Percentiles rank a stretch among this genome's conserved stretches.
phyloP scores from a whole-genome alignment of 306 rosid genomes.

The Inga oerstediana region DNA sequence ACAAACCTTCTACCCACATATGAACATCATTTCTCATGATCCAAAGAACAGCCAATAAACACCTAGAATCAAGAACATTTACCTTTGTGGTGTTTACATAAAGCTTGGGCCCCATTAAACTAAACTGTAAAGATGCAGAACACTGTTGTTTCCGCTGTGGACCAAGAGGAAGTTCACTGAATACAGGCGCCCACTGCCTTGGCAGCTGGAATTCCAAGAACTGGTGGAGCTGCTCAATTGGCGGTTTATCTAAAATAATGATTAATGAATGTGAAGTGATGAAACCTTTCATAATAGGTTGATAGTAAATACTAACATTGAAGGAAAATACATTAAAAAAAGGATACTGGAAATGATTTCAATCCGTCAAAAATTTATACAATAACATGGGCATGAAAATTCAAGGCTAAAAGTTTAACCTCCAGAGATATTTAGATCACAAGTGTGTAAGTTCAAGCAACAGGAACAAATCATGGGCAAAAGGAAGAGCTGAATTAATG shows the following conservation, averaged over 20 bases:
- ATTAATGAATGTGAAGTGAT: conserved; percentile 33
- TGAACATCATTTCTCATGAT: conserved; percentile 15
- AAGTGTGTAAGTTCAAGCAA: not conserved
- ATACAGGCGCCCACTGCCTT: conserved; percentile 98
- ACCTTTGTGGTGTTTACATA: conserved; percentile 80
- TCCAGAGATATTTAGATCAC: not conserved
- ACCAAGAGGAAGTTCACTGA: conserved; percentile 98
- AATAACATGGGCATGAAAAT: not conserved
- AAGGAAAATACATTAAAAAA: conserved; percentile 5
- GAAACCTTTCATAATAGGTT: conserved; percentile 9
- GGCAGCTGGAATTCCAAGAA: conserved; percentile 98
- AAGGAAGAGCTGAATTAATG: not conserved
- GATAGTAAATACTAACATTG: not conserved
- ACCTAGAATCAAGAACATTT: conserved; percentile 37
- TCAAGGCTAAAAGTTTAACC: conserved; percentile 5
- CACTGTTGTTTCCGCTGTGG: conserved; percentile 84
- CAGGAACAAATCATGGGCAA: not conserved
- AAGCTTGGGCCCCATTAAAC: conserved; percentile 93
- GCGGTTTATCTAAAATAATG: conserved; percentile 83
- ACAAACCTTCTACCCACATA: not conserved
- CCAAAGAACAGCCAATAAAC: conserved; percentile 26
- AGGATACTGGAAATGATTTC: conserved; percentile 13
- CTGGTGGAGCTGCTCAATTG: conserved; percentile 92
- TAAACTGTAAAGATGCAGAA: conserved; percentile 83
- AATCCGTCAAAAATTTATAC: not conserved